phyloP scores from a whole-genome alignment of 2,329 filamentous ascomycete genomes.

The Arthroderma sp. region DNA sequence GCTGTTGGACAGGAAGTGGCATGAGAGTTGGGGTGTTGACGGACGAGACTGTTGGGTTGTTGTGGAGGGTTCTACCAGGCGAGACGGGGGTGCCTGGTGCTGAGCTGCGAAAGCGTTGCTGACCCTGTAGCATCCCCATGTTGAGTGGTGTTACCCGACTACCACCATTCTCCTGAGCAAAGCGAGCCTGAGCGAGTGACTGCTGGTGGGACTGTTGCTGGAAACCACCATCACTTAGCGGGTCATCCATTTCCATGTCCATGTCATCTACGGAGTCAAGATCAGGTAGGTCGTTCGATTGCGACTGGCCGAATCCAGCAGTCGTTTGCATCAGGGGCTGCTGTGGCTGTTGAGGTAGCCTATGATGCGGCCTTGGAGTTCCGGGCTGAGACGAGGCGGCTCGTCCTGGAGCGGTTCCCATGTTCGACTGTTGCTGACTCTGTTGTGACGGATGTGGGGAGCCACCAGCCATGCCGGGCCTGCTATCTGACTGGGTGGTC shows the following conservation, averaged over 20 bases:
- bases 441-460: slow-evolving; percentile 17
- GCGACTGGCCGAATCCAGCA: slow-evolving; percentile 14
- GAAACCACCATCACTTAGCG: slow-evolving; percentile 43
- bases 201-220: slow-evolving; percentile 50
- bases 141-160: slow-evolving; percentile 57
- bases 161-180: slow-evolving; percentile 42
- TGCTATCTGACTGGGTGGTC: slow-evolving; percentile 37
- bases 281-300: slow-evolving; percentile 24
- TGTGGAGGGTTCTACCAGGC: slow-evolving; percentile 56
- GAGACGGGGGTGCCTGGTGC: slow-evolving; percentile 76
- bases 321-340: slow-evolving; percentile 16
- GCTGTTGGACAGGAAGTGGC: slow-evolving; percentile 56
- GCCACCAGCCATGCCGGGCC: slow-evolving; percentile 38
- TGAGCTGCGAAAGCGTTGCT: slow-evolving; percentile 71
- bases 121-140: slow-evolving; percentile 61
- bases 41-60: slow-evolving; percentile 92
- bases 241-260: slow-evolving; percentile 96
- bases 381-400: slow-evolving; percentile 6
- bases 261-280: slow-evolving; percentile 51
- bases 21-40: slow-evolving; percentile 90
- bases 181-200: slow-evolving; percentile 52
- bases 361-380: slow-evolving; percentile 16
- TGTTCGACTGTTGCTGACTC: slow-evolving; percentile 14
- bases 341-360: slow-evolving; percentile 7
- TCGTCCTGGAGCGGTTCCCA: not conserved